Evolutionary conservation across 2,329 filamentous ascomycete genomes (phyloP), one percentile per base, ranked within the genome.

Genomic region (Ophiostoma sp.): DNA sequence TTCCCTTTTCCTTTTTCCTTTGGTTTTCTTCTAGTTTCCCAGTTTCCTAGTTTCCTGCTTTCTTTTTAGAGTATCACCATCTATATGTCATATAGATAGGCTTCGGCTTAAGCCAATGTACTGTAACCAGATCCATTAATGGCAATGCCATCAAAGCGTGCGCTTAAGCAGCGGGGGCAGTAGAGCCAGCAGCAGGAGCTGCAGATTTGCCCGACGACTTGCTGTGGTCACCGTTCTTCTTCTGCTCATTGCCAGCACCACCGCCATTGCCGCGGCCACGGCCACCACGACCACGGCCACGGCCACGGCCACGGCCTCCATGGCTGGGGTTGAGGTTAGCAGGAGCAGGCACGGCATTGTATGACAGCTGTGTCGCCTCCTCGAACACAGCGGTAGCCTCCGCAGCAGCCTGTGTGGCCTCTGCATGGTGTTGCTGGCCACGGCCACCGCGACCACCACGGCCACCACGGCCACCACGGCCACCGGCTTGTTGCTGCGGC

Each of bases 281-380:
- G 52, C 74, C 68, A 18, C 73, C 80, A 69, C 80, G 75, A 65
- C 78, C 77, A 64, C 81, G 78, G 44, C 78, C 75, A 16, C 76
- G 73, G 49, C 74, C 69, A 27, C 73, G 80, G 45, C 64, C 75
- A 65, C 78, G 78, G 40, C 80, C 76, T 11, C 80, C 77, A 40
- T 78, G 79, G 36, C 77, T 74, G 18, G 78, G 74, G 71, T 88
- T 82, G 12, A 90, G 77, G 60, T 76, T 82, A 1, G 84, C 76
- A 1, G 89, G 88, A 36, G 88, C 89, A 42, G 86, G 85, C 7
- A 88, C 84, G 16, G 82, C 82, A 69, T 81, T 82, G 73, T 85
- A 89, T 45, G 73, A 76, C 66, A 77, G 75, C 41, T 70, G 69
- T n/a, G 55, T 70, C 69, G 42, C 76, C 74, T n/a, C 75, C 73